Conservation (phyloP, 2,329 filamentous ascomycete genomes). For the Seiridium cupressi region DNA sequence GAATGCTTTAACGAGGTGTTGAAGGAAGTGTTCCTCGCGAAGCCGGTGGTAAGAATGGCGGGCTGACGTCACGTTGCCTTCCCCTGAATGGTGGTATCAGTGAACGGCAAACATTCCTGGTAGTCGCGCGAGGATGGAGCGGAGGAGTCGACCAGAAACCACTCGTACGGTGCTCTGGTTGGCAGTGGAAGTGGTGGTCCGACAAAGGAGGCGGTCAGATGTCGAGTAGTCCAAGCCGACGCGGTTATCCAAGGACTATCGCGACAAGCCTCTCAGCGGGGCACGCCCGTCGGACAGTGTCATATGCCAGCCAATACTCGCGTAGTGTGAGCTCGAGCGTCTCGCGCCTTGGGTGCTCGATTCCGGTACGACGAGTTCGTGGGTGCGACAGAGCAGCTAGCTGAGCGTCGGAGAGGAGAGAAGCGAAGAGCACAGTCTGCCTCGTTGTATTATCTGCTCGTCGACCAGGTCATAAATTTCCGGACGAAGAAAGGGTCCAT, state of each 20-base stretch:
- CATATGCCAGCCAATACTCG: not conserved
- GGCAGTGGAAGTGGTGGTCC: not conserved
- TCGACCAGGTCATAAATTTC: too few relatives aligned
- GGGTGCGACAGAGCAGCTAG: not conserved
- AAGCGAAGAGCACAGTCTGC: not conserved
- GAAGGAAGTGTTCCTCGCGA: not conserved
- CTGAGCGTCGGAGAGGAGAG: not conserved
- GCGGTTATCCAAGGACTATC: not conserved
- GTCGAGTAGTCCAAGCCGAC: not conserved
- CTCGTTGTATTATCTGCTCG: too few relatives aligned
- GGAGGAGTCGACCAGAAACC: too few relatives aligned
- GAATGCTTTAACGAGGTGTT: not conserved
- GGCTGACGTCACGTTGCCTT: conserved; percentile 6
- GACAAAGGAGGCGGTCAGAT: conserved; percentile 3
- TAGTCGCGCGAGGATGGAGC: not conserved
- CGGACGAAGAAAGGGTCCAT: too few relatives aligned
- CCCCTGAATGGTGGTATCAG: not conserved
- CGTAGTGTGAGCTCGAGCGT: too few relatives aligned
- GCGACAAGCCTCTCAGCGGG: conserved; percentile 6
- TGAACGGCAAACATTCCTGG: not conserved
- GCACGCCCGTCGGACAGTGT: not conserved
- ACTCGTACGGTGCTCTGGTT: not conserved
- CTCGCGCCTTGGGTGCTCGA: too few relatives aligned
- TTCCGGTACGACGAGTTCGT: not conserved
- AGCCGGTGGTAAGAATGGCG: not conserved